Percentiles rank a stretch among this genome's conserved stretches.
Conservation (phyloP, 2,329 filamentous ascomycete species). For the Neospermospora avenae region DNA sequence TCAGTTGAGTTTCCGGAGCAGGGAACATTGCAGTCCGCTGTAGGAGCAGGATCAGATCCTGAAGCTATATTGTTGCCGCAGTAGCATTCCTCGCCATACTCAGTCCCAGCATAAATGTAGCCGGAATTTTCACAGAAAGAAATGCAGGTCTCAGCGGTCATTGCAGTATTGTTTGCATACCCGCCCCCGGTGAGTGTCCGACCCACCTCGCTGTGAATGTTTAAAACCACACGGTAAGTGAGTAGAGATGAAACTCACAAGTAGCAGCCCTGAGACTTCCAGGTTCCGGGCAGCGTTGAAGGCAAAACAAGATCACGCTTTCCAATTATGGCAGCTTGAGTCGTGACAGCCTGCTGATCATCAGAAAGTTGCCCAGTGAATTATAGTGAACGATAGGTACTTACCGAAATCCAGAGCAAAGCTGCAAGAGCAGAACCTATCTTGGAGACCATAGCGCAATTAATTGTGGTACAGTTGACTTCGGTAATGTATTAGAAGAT, state of each 20-base stretch:
- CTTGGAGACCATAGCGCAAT: slow-evolving; percentile 1
- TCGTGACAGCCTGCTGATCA: not conserved
- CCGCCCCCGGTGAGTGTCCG: slow-evolving; percentile 17
- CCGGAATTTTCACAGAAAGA: slow-evolving; percentile 23
- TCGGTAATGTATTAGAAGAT: slow-evolving; percentile 1
- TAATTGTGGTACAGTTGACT: not conserved
- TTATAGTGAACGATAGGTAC: not conserved
- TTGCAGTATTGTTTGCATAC: slow-evolving; percentile 15
- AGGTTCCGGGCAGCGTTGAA: slow-evolving; percentile 17
- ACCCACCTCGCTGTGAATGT: slow-evolving; percentile 10
- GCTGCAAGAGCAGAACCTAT: not conserved
- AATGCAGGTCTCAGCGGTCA: slow-evolving; percentile 27
- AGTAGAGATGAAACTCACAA: slow-evolving; percentile 9
- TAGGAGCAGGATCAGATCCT: slow-evolving; percentile 1
- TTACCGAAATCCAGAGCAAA: slow-evolving; percentile 10
- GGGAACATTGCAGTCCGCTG: slow-evolving; percentile 20
- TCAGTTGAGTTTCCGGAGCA: slow-evolving; percentile 31
- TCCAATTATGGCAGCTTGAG: slow-evolving; percentile 5
- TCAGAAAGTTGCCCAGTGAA: not conserved
- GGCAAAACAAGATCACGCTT: slow-evolving; percentile 17
- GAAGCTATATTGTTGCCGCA: slow-evolving; percentile 23
- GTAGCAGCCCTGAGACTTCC: slow-evolving; percentile 23
- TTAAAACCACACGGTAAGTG: not conserved
- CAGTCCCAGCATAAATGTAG: slow-evolving; percentile 26
- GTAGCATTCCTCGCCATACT: slow-evolving; percentile 25